phyloP scores from a whole-genome alignment of 768 basidiomycete species.

The Pleurotus tuoliensis region DNA sequence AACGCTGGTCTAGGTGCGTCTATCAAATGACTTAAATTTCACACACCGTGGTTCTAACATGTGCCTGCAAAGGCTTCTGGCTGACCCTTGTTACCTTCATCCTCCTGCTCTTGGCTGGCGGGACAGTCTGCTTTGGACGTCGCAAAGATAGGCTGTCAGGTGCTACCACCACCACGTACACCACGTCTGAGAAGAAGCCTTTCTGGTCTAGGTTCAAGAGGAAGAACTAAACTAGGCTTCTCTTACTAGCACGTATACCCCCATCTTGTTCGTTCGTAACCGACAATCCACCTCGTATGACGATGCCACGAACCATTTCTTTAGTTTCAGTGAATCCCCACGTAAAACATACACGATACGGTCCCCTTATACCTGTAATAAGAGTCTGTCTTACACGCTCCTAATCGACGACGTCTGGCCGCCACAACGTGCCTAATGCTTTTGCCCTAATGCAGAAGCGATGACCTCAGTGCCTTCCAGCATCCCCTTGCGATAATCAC shows the following conservation, averaged over 20 bases:
- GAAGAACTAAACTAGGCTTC: conserved; percentile 6
- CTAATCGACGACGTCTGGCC: conserved; percentile 6
- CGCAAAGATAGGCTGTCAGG: conserved; percentile 49
- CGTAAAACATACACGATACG: too few species aligned
- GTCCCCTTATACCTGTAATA: too few species aligned
- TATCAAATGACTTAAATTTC: neutral
- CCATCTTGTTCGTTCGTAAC: too few species aligned
- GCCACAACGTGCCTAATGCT: too few species aligned
- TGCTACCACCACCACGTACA: conserved; percentile 16
- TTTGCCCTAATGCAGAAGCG: neutral
- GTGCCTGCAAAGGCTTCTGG: conserved; percentile 56
- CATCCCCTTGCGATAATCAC: conserved; percentile 14
- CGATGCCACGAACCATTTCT: too few species aligned
- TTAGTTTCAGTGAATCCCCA: too few species aligned
- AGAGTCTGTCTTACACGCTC: too few species aligned
- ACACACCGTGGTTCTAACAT: neutral
- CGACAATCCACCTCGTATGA: too few species aligned
- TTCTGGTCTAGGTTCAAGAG: conserved; percentile 12
- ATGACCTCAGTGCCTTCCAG: neutral
- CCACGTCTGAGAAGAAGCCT: conserved; percentile 1
- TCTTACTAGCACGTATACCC: conserved; percentile 6
- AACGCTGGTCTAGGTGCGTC: conserved; percentile 60
- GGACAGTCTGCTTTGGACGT: conserved; percentile 69
- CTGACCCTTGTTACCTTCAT: conserved; percentile 65
- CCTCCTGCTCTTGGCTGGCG: conserved; percentile 59